Percentiles rank a stretch among this genome's conserved stretches.
Conservation (phyloP, 2,329 filamentous ascomycete genomes). For the Microcera coccophila region DNA sequence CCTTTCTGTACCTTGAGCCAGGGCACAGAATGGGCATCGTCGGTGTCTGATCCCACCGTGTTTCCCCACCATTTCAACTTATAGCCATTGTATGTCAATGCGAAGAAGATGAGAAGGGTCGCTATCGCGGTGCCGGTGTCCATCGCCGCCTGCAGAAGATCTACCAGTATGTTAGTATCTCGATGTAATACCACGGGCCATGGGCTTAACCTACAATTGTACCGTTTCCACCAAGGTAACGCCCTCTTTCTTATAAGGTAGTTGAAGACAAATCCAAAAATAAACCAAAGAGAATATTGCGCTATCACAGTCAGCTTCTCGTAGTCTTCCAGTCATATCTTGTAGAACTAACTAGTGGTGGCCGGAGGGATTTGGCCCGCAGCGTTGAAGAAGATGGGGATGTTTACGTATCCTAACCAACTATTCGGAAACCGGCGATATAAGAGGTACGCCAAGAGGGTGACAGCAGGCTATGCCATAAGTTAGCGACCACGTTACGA, state of each 20-base stretch:
- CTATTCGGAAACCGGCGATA: conserved; percentile 59
- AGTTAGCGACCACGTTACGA: no score
- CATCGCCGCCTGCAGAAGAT: conserved; percentile 66
- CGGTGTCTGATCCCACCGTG: conserved; percentile 38
- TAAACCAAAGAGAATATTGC: no score
- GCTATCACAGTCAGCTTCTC: no score
- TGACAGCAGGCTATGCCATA: no score
- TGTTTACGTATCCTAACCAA: conserved; percentile 62
- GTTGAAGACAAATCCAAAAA: conserved; percentile 66
- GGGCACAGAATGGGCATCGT: no score
- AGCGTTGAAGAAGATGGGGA: conserved; percentile 65
- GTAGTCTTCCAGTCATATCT: no score
- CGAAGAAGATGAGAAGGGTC: conserved; percentile 67
- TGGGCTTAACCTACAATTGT: no score
- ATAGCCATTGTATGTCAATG: conserved; percentile 57
- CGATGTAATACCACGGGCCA: no score
- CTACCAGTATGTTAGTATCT: no score
- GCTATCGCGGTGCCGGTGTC: conserved; percentile 64
- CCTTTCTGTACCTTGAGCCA: no score
- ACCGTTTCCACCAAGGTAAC: conserved; percentile 69
- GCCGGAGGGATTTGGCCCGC: conserved; percentile 63
- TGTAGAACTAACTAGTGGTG: conserved; percentile 67
- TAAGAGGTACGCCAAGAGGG: conserved; percentile 59
- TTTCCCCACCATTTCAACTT: conserved; percentile 64
- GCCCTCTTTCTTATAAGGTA: conserved; percentile 60